phyloP scores from a whole-genome alignment of 371 early-diverging fungal species.

The Chytridium lagenaria region DNA sequence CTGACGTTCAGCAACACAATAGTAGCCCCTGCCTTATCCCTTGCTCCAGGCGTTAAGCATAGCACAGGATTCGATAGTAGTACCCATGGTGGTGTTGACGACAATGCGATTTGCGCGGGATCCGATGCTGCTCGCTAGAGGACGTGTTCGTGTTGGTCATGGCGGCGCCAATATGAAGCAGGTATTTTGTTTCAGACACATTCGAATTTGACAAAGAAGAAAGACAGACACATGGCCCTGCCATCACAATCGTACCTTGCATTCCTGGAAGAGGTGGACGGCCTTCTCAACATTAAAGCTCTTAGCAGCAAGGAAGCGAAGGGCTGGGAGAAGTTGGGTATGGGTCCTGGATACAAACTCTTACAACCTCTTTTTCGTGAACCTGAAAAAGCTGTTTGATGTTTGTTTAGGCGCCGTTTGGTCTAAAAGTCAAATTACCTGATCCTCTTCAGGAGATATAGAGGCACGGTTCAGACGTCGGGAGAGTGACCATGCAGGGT shows the following conservation, averaged over 20 bases:
- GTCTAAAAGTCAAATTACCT: neutral
- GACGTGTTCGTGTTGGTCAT: no score
- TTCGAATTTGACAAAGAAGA: no score
- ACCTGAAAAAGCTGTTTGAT: neutral
- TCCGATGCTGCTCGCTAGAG: neutral
- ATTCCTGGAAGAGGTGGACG: slow-evolving; percentile 4
- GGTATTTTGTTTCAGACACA: neutral
- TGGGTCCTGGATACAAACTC: neutral
- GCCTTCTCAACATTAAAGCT: neutral
- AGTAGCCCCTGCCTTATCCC: neutral
- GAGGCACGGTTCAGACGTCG: neutral
- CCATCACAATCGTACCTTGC: neutral
- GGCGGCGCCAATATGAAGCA: no score
- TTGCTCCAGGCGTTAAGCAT: neutral
- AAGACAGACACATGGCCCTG: no score
- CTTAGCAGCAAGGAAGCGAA: slow-evolving; percentile 1
- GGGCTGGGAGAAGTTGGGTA: neutral
- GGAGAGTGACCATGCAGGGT: neutral
- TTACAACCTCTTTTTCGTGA: neutral
- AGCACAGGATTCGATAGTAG: neutral
- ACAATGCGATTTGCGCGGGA: neutral
- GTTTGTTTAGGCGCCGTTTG: neutral
- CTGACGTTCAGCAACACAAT: neutral
- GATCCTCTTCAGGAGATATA: neutral
- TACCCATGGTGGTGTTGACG: neutral